Evolutionary conservation across 768 basidiomycete species (phyloP).

Genomic region (Mycena kentingensis): DNA sequence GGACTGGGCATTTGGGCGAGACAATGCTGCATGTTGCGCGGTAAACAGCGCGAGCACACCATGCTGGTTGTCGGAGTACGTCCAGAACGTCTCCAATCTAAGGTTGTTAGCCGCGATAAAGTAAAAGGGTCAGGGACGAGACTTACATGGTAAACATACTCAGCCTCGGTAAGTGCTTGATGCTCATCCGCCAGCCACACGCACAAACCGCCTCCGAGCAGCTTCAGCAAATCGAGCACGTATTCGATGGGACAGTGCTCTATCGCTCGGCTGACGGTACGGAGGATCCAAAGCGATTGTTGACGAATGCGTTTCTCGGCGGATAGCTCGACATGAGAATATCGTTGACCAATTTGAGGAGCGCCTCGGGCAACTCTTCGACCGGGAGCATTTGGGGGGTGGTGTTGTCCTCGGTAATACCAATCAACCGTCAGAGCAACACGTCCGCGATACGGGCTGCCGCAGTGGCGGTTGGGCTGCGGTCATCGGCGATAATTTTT

Average conservation of each 20-base stretch:
- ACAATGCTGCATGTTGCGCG: too few species aligned
- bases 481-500: constrained; percentile 41
- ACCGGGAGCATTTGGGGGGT: constrained; percentile 51
- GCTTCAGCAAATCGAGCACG: constrained; percentile 46
- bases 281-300: constrained; percentile 62
- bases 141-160: constrained; percentile 62
- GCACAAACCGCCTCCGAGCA: constrained; percentile 54
- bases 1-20: too few species aligned
- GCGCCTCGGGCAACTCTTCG: constrained; percentile 51
- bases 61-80: too few species aligned
- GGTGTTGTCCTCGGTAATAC: background rate
- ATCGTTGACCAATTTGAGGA: constrained; percentile 63
- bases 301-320: constrained; percentile 52
- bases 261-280: constrained; percentile 54
- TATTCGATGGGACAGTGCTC: constrained; percentile 57
- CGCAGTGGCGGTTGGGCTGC: constrained; percentile 41
- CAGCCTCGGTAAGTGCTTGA: constrained; percentile 48
- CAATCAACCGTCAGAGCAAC: constrained; percentile 44
- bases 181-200: constrained; percentile 68
- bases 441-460: constrained; percentile 62
- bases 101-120: too few species aligned
- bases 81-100: too few species aligned
- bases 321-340: constrained; percentile 67
- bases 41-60: too few species aligned
- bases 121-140: too few species aligned